A percentile compares a stretch with the other conserved stretches of the same genome.
These are phyloP conservation scores for Boletus pseudopeckii DNA, from an alignment of 768 basidiomycete species.

Conservation along the genomic window DNA sequence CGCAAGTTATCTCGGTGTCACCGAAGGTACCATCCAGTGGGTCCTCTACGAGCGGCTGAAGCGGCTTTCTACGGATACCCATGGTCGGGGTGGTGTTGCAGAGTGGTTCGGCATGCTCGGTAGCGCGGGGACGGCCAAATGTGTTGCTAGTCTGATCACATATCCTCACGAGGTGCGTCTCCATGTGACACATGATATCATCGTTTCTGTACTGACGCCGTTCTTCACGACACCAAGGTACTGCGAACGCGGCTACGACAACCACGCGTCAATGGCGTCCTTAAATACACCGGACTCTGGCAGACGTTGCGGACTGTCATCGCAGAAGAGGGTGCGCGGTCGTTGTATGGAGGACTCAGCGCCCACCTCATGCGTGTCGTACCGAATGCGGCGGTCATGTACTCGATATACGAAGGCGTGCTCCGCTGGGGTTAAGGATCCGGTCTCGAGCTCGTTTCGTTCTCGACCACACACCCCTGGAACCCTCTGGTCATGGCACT, in stretches of 20 bases:
- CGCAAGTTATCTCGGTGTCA: constrained; percentile 93
- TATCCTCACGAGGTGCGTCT: constrained; percentile 91
- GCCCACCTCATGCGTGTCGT: constrained; percentile 97
- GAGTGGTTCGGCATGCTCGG: constrained; percentile 84
- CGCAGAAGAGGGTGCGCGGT: constrained; percentile 83
- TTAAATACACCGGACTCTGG: constrained; percentile 81
- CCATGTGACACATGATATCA: not conserved
- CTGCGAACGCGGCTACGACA: constrained; percentile 91
- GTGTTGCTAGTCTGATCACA: constrained; percentile 89
- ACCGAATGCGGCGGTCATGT: constrained; percentile 97
- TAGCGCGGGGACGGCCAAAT: constrained; percentile 91
- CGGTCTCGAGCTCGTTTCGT: no score
- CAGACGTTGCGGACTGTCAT: constrained; percentile 86
- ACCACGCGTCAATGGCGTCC: constrained; percentile 69
- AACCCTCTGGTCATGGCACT: not conserved
- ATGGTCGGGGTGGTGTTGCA: constrained; percentile 51
- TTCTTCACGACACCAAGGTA: constrained; percentile 47
- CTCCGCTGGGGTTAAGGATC: constrained; percentile 50
- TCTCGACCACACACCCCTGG: not conserved
- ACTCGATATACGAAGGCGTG: constrained; percentile 86
- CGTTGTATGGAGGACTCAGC: constrained; percentile 87
- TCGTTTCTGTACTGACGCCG: constrained; percentile 1
- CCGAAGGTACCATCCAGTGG: constrained; percentile 97
- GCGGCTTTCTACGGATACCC: constrained; percentile 49
- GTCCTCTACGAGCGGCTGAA: constrained; percentile 93